Evolutionary conservation across 1,139 yeast genomes (phyloP).

Genomic region (Magnusiomyces magnusii): DNA sequence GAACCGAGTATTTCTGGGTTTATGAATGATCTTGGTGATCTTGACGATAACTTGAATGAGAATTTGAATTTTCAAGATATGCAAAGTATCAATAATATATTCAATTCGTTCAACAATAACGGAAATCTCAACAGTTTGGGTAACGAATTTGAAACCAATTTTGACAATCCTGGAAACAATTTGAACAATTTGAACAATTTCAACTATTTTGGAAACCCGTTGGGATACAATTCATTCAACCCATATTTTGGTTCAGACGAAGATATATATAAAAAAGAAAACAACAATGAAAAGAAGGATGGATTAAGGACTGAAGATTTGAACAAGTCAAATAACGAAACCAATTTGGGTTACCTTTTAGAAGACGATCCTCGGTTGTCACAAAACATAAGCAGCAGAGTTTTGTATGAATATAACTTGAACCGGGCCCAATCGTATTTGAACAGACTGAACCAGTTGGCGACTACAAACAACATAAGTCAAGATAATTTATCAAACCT

Average conservation of each 20-base stretch:
- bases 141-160: no score
- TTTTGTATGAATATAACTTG: background rate
- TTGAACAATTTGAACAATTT: background rate
- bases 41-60: no score
- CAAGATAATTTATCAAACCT: no score
- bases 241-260: constrained; percentile 1
- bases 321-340: no score
- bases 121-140: no score
- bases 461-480: background rate
- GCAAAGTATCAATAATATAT: no score
- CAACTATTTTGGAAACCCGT: background rate
- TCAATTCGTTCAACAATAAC: no score
- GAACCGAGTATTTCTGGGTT: no score
- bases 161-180: no score
- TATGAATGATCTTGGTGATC: no score
- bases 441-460: background rate
- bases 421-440: background rate
- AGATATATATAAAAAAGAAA: background rate
- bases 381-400: background rate
- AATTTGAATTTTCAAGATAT: no score
- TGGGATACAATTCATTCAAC: background rate
- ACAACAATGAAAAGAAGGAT: constrained; percentile 1
- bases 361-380: background rate
- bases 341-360: background rate
- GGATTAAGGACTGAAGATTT: background rate